Base-by-base conservation (phyloP, 139 green algal genomes). In the Chlamydomonas sp. region DNA sequence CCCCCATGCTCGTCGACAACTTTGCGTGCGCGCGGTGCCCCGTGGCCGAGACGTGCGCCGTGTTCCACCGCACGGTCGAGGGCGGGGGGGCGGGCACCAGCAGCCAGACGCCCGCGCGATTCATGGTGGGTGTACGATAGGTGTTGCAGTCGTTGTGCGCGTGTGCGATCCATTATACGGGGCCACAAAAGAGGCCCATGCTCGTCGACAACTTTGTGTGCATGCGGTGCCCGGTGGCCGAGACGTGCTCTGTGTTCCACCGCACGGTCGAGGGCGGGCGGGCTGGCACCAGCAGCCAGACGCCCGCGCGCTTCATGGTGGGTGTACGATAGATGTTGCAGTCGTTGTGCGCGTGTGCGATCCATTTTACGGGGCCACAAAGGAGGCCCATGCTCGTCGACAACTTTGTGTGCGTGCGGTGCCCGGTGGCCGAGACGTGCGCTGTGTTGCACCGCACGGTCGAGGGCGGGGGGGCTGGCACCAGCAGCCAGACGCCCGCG, bases 21-120 rank as follows among this genome's bases (percentile, higher is more conserved):
- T 29, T 38, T 1, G 47, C 39, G 22, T 79, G 74, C 35, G n/a
- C 35, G 5, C 72, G 72, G 38, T 94, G 86, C 72, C 87, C 82
- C 67, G 69, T 76, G 47, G 61, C 71, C 16, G 22, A 39, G 13
- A 67, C 70, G 1, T 95, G 89, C 64, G 70, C 80, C 10, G 37
- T 92, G 10, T 71, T 76, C 28, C 79, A 90, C 62, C n/a, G n/a
- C n/a, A n/a, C n/a, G n/a, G 36, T 86, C 26, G 74, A 87, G 43
- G n/a, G 49, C 0, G 82, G 77, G 43, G 77, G 35, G 28, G 59
- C 37, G 2, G 76, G 76, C 28, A 75, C n/a, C 63, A 70, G 63
- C 38, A n/a, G 63, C 36, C 33, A 58, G 63, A 30, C 63, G 35
- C 5, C 63, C 16, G 29, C 8, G 10, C 59, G 59, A 28, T 67